Evolutionary conservation across 176 grass and related monocot species (phyloP), one percentile per base, ranked within the genome.

Genomic region (Avena atlantica): DNA sequence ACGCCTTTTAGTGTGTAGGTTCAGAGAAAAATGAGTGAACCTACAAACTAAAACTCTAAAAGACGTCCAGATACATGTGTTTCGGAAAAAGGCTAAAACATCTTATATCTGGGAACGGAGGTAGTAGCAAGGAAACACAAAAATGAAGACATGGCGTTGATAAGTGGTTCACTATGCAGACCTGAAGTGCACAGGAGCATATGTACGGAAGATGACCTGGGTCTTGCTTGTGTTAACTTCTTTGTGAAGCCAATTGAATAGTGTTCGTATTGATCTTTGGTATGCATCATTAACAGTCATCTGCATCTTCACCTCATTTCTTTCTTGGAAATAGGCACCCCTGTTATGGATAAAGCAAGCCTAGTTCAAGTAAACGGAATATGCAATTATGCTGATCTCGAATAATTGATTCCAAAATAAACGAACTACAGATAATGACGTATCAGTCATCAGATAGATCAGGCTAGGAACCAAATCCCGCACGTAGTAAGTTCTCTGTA

Each of bases 101-200:
- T 42, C 37, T 42, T 42, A 42, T 42, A 42, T 42, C 37, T 42
- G 37, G 37, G 37, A 42, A 42, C 0, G 37, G 37, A 7, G 37
- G 37, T 42, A 42, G 37, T 12, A 81, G 64, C 34, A 79, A 27
- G 47, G 23, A 82, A 91, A 68, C 13, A 83, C 15, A 55, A 11
- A 73, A 55, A 21, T 73, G 60, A 78, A 55, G 61, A 16, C n/a
- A 12, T 51, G 2, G 49, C 14, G 27, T 31, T 34, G 1, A 19
- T 69, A 69, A 85, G 63, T 27, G 14, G 42, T n/a, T 55, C 63
- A 8, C 48, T 53, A 68, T 7, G 84, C 92, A 82, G n/a, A 98
- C 96, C 96, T 95, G 96, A 98, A 95, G 92, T 98, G 96, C 81
- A 95, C 91, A 44, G 96, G 96, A 88, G 96, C 88, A 85, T 98